Evolutionary conservation across 805 yeast genomes (phyloP), one percentile per base, ranked within the genome.

Genomic region (Cyberlindnera maritima): DNA sequence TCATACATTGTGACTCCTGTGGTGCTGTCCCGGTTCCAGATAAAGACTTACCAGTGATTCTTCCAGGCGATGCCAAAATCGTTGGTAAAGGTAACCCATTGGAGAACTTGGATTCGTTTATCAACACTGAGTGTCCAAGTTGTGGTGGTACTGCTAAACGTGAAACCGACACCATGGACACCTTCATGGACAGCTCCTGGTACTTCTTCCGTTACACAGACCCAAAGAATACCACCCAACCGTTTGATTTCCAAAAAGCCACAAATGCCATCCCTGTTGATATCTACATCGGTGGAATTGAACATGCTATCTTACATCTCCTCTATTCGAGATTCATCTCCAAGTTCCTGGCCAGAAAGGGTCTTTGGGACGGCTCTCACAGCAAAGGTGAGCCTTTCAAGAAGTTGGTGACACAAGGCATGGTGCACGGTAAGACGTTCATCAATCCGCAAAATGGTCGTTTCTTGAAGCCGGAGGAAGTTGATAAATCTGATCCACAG

Each of bases 91-190:
- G 77, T 13, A 85, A 85, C 39, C 96, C 97, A 9, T 69, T 92
- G 37, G 80, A 81, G 2, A 74, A 78, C 19, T 70, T 83, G 43
- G 76, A 76, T 0, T 85, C 81, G 17, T 92, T 89, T 72, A 81
- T 82, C 9, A 73, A 87, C 49, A 79, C 85, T 1, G 64, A 70
- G 26, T 94, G 99, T 64, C 99, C 99, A 7, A 74, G 77, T 0
- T 94, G 99, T 69, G 81, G 82, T 3, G 70, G 72, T 1, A 67
- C 72, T 17, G 96, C 97, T 0, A 80, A 77, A 47, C 76, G 99
- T 58, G 99, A 94, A 54, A 88, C 98, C 0, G 99, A 94, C 60
- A 94, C 99, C 0, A 92, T 94, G 99, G 99, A 94, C 62, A 94
- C 99, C 0, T 94, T 94, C 61, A 92, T 94, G 81, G 99, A 94